phyloP scores from a whole-genome alignment of 129 eudicot species.

The Artemisia annua region DNA sequence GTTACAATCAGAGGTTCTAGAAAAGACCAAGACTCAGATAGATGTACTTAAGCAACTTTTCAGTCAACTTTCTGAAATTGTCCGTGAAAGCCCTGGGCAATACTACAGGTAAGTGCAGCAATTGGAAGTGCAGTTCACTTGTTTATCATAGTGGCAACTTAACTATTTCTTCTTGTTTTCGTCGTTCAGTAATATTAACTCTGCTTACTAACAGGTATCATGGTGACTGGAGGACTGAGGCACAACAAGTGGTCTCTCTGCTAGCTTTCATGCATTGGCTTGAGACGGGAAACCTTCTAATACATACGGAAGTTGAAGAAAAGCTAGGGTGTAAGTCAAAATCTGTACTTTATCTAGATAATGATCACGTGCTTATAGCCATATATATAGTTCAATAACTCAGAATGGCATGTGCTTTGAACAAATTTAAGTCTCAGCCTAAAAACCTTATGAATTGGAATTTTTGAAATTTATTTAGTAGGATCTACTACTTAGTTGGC shows the following conservation, averaged over 20 bases:
- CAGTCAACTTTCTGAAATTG: conserved; percentile 62
- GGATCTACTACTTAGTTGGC: neutral
- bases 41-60: conserved; percentile 57
- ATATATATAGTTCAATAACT: neutral
- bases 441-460: neutral
- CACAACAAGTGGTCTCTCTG: conserved; percentile 74
- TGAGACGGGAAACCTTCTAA: conserved; percentile 79
- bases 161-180: conserved; percentile 1
- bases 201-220: conserved; percentile 55
- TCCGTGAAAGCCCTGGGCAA: conserved; percentile 75
- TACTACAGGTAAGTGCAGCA: conserved; percentile 67
- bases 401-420: neutral
- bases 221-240: conserved; percentile 93
- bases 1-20: conserved; percentile 60
- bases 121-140: neutral
- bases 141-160: neutral
- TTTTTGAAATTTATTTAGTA: neutral
- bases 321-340: conserved; percentile 67
- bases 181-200: neutral
- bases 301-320: conserved; percentile 79
- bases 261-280: conserved; percentile 85
- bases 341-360: neutral
- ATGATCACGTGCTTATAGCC: neutral
- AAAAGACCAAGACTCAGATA: conserved; percentile 65
- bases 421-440: neutral